Base-by-base conservation (phyloP, 345 rosid genomes). In the Arabidopsis thaliana region DNA sequence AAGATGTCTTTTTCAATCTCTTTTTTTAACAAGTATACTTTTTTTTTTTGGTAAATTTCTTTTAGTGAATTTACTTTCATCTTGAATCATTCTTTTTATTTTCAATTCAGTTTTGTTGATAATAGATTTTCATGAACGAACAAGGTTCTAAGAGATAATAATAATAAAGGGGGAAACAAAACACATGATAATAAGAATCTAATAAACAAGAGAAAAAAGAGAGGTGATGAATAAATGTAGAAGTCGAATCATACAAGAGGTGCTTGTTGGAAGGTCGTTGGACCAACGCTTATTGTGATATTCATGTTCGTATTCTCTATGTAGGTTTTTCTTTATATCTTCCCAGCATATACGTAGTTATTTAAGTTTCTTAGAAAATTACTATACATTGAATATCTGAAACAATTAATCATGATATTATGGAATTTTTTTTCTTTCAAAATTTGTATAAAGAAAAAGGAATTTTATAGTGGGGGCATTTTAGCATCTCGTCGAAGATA, bases 401-500 rank as follows among this genome's bases (percentile, higher is more conserved):
- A 77, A 48, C 9, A 32, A 59, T 28, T 28, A 28, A 28, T 58
- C 50, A 49, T 20, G 33, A 30, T 42, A 12, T 23, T 28, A 53
- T 45, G 37, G 34, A 51, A 4, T 44, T 63, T 13, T 5, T 9
- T 5, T 30, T 45, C 2, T 22, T 59, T 51, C 45, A 34, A 16
- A 32, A 10, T 40, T 23, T 10, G 20, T 44, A 52, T 25, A 64
- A 77, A 69, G 30, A 69, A 36, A 63, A 30, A 30, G 51, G 61
- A 77, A 64, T 64, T 30, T 8, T 30, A 34, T 16, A 73, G 61
- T 64, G 71, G 64, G 56, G 75, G 51, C 20, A 70, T 64, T 77
- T 77, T 57, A 77, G 80, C 80, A 77, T 77, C 63, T 56, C 71
- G 71, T 77, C 51, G 66, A 70, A 70, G 80, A 77, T 77, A 77